Evolutionary conservation across 2,329 filamentous ascomycete species (phyloP).

Genomic region (Seiridium unicorne): DNA sequence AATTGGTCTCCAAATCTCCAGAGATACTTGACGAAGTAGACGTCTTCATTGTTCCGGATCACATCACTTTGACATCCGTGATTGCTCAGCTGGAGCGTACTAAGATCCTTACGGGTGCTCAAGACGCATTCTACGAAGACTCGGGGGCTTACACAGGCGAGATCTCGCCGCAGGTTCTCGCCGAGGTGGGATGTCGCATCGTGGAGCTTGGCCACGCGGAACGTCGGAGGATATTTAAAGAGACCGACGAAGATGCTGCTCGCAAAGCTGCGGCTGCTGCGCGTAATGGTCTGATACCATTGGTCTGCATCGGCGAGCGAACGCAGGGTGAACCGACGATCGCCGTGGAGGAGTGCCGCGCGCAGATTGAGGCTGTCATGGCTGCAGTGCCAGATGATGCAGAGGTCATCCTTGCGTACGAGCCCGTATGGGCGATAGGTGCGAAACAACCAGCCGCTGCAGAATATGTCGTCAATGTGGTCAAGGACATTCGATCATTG

Average conservation of each 20-base stretch:
- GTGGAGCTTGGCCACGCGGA: slow-evolving; percentile 84
- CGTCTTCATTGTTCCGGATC: slow-evolving; percentile 76
- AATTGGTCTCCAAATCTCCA: slow-evolving; percentile 35
- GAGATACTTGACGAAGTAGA: slow-evolving; percentile 22
- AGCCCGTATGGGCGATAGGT: slow-evolving; percentile 88
- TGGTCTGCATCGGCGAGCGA: slow-evolving; percentile 79
- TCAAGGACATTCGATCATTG: slow-evolving; percentile 57
- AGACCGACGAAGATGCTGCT: slow-evolving; percentile 68
- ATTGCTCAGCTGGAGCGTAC: slow-evolving; percentile 44
- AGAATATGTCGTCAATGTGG: slow-evolving; percentile 71
- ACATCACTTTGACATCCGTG: slow-evolving; percentile 62
- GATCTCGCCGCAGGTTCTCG: slow-evolving; percentile 67
- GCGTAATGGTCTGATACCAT: slow-evolving; percentile 68
- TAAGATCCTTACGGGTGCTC: slow-evolving; percentile 66
- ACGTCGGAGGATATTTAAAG: slow-evolving; percentile 67
- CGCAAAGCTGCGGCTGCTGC: slow-evolving; percentile 69
- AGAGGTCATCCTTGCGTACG: slow-evolving; percentile 78
- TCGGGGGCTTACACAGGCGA: slow-evolving; percentile 76
- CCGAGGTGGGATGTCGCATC: slow-evolving; percentile 66
- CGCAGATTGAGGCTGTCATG: slow-evolving; percentile 65
- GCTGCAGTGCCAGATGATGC: slow-evolving; percentile 57
- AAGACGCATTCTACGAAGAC: slow-evolving; percentile 71
- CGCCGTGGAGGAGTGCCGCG: slow-evolving; percentile 64
- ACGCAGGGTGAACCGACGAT: slow-evolving; percentile 46
- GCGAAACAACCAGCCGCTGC: slow-evolving; percentile 68